Base-by-base conservation (phyloP, 1,284 basidiomycete species). In the Boletus mariae region DNA sequence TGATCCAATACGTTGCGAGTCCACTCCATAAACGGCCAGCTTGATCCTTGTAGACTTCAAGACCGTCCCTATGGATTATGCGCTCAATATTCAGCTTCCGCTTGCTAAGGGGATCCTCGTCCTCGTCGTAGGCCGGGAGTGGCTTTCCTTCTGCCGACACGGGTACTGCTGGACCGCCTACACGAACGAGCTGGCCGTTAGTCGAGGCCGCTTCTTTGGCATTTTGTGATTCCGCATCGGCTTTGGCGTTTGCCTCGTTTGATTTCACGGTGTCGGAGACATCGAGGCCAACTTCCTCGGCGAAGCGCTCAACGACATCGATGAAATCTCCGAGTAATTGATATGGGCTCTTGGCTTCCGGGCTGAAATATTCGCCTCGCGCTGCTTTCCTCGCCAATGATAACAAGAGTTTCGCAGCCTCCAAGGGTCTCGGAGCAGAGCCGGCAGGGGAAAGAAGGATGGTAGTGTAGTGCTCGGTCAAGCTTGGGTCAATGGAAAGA, bases 1-100 rank as follows among this genome's bases (percentile, higher is more conserved):
- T 97, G 74, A 97, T 95, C 94, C 95, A 99, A 69, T 97, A 99
- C 1, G 96, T 98, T 3, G 96, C 96, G 35, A 99, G 72, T 0
- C 96, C 96, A 4, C 94, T 92, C 94, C 95, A 99, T 12, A 99
- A 75, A 34, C 93, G 83, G 10, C 97, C 97, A 1, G 94, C 92
- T 73, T 99, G 96, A 70, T 99, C 97, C 65, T 93, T 92, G 72
- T 97, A 99, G 13, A 92, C 75, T 4, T 79, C 79, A 34, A 99
- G 75, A 8, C 96, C 97, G 61, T 98, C 94, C 49, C 84, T 81
- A 38, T 82, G 81, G 35, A 99, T 82, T 57, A 99, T 89, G 25
- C 77, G 75, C 61, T 95, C 93, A 47, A 99, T 86, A 64, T 98
- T 92, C 48, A 98, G 79, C 61, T 83, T 88, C n/a, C 80, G 77